Evolutionary conservation across 202 grass and related monocot genomes (phyloP), one percentile per base, ranked within the genome.

Genomic region (Schoenoplectus tabernaemontani): DNA sequence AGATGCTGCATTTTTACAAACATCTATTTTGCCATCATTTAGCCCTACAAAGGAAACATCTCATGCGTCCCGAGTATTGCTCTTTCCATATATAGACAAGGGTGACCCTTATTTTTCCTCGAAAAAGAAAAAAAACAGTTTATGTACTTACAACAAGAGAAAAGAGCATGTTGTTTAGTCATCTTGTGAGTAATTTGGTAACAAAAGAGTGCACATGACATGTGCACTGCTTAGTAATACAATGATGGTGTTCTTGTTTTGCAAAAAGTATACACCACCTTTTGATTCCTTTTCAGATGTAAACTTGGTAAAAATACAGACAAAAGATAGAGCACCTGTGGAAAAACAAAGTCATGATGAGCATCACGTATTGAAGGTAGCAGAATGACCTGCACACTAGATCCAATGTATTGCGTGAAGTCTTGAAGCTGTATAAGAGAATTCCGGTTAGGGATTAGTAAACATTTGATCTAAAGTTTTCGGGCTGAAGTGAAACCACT

Each of bases 311-410:
- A 51, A 73, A 51, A 15, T 48, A 50, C 68, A 33, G 23, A 64
- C 16, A 66, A 66, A 47, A 89, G 81, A 66, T 26, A 54, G 59
- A 71, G 64, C 38, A 95, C 95, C 95, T 98, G 95, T 62, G 95
- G 95, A 62, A 98, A 98, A 90, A 98, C 86, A 60, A 87, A 85
- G 64, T 98, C 89, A 85, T 95, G 89, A 57, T 98, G 89, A 86
- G 95, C 95, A 92, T 98, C 95, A 56, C 91, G 89, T 83, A 92
- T 76, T 13, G 91, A 98, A 75, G 91, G 95, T 59, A 92, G 37
- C 78, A 98, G 84, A 59, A 94, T 83, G 50, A 98, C 81, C 30
- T 81, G 95, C 34, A 88, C 84, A 74, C 66, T 73, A 37, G 91
- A 68, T 2, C 88, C 91, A 84, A 98, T 89, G 82, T 92, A 92